Conservation (phyloP, 257 asterid genomes). For the Cinchona pubescens region DNA sequence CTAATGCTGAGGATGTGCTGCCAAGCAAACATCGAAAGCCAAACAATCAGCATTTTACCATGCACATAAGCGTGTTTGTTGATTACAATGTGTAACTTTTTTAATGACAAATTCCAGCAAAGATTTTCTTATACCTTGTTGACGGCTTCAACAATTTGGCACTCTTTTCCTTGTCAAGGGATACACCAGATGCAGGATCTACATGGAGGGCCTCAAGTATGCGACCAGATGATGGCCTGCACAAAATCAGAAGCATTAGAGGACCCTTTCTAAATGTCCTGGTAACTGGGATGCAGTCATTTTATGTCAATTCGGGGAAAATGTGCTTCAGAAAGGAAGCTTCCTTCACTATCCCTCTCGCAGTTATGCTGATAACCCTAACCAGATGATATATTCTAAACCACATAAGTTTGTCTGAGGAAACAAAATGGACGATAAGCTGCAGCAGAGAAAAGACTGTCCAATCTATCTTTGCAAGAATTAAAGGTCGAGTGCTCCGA, state of each 20-base stretch:
- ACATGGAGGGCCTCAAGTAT: conserved; percentile 98
- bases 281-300: conserved; percentile 45
- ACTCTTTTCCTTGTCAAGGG: conserved; percentile 68
- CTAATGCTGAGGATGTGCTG: conserved; percentile 87
- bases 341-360: conserved; percentile 45
- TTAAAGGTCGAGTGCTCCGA: conserved; percentile 99
- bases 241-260: conserved; percentile 54
- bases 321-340: conserved; percentile 46
- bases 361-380: conserved; percentile 50
- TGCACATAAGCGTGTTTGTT: not conserved
- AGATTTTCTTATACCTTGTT: conserved; percentile 36
- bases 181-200: conserved; percentile 96
- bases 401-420: conserved; percentile 54
- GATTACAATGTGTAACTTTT: not conserved
- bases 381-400: conserved; percentile 40
- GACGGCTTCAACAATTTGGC: conserved; percentile 60
- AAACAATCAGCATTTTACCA: not conserved
- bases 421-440: conserved; percentile 66
- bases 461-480: conserved; percentile 87
- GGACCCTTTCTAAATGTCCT: conserved; percentile 25
- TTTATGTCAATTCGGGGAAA: conserved; percentile 43
- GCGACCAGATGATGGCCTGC: conserved; percentile 91
- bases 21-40: conserved; percentile 24
- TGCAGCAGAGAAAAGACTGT: conserved; percentile 86
- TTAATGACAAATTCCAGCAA: conserved; percentile 2